Percentiles rank a stretch among this genome's conserved stretches.
Conservation (phyloP, 2,329 filamentous ascomycete species). For the Thermothelomyces thermophilus region DNA sequence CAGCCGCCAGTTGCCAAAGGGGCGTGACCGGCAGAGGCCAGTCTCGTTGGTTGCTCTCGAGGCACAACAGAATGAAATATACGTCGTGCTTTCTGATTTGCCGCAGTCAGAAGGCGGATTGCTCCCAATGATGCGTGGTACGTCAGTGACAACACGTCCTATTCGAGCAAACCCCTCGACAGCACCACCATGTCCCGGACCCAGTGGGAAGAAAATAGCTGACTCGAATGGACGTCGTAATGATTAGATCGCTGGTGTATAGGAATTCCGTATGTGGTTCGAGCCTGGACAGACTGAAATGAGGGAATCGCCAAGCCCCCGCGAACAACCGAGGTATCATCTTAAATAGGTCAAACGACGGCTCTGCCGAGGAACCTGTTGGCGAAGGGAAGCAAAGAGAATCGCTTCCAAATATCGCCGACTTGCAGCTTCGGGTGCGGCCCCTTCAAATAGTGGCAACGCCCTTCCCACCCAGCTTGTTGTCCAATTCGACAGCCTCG, state of each 20-base stretch:
- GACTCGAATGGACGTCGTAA: background rate
- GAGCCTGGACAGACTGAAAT: constrained; percentile 1
- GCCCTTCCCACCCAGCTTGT: constrained; percentile 5
- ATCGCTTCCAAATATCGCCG: background rate
- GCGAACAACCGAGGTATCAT: background rate
- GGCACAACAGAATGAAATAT: background rate
- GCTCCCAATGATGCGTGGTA: background rate
- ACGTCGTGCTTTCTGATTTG: background rate
- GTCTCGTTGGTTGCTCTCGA: background rate
- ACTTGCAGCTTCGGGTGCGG: background rate
- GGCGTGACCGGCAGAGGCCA: background rate
- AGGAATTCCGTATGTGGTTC: background rate
- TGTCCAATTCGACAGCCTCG: constrained; percentile 24
- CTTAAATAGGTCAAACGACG: background rate
- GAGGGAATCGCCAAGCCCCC: background rate
- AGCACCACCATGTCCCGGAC: background rate
- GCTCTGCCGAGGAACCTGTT: background rate
- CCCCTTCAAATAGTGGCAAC: constrained; percentile 1
- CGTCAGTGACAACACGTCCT: background rate
- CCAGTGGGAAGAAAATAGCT: constrained; percentile 7
- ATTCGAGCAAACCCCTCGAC: background rate
- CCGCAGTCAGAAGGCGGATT: background rate
- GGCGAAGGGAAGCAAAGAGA: background rate
- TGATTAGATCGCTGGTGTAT: constrained; percentile 2
- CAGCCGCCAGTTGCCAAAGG: background rate